A percentile compares a stretch with the other conserved stretches of the same genome.
These are phyloP conservation scores for Naganishia liquefaciens DNA, from an alignment of 1,284 basidiomycete species.

Conservation along the genomic window DNA sequence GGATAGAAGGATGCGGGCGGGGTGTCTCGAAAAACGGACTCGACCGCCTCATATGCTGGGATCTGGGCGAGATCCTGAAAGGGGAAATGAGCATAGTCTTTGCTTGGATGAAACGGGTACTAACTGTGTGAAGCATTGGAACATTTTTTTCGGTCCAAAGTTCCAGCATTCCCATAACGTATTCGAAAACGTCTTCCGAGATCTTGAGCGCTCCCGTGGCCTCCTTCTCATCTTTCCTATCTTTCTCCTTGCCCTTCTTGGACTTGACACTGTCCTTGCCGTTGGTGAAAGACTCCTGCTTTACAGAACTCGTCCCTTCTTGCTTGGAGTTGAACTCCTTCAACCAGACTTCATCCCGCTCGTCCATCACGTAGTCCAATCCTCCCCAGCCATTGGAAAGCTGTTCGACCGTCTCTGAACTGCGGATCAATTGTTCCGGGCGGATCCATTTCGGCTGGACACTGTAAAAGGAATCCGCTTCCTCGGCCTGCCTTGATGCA, in stretches of 20 bases:
- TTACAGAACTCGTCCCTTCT: slow-evolving; percentile 66
- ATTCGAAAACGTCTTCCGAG: slow-evolving; percentile 87
- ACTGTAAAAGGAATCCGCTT: slow-evolving; percentile 60
- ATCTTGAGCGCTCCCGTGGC: slow-evolving; percentile 59
- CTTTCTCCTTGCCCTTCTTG: slow-evolving; percentile 51
- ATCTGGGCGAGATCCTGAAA: slow-evolving; percentile 57
- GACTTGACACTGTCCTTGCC: slow-evolving; percentile 46
- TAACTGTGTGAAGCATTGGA: slow-evolving; percentile 85
- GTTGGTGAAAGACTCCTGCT: slow-evolving; percentile 14
- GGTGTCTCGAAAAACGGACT: slow-evolving; percentile 66
- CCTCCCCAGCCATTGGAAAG: slow-evolving; percentile 52
- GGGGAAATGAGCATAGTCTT: slow-evolving; percentile 48
- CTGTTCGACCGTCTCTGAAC: slow-evolving; percentile 88
- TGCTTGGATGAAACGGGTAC: slow-evolving; percentile 44
- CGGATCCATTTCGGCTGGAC: slow-evolving; percentile 70
- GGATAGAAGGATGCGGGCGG: slow-evolving; percentile 65
- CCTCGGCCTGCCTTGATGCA: slow-evolving; percentile 77
- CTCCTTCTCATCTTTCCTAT: slow-evolving; percentile 57
- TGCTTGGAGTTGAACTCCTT: slow-evolving; percentile 86
- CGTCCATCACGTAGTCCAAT: slow-evolving; percentile 83
- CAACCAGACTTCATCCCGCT: slow-evolving; percentile 93
- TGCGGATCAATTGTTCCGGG: slow-evolving; percentile 76
- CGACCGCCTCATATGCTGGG: slow-evolving; percentile 77
- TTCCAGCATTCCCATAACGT: slow-evolving; percentile 93
- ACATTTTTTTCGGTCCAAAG: slow-evolving; percentile 83